Evolutionary conservation across 2,329 filamentous ascomycete genomes (phyloP).

Genomic region (Penicillium sp.): DNA sequence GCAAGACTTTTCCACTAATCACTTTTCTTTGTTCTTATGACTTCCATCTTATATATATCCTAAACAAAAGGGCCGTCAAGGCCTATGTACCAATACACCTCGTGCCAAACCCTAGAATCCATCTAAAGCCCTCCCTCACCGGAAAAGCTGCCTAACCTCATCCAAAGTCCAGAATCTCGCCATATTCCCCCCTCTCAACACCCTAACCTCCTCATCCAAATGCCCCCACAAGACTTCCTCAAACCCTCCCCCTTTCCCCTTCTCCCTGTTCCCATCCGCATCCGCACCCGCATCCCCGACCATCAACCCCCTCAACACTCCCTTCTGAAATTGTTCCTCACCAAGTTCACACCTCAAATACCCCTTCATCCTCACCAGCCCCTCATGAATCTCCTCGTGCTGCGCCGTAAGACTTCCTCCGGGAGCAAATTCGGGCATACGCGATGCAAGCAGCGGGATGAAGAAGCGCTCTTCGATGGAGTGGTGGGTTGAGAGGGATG

Average conservation of each 20-base stretch:
- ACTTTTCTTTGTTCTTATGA: too few relatives aligned
- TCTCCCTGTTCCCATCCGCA: slow-evolving; percentile 72
- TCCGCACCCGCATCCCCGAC: slow-evolving; percentile 46
- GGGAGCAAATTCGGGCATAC: slow-evolving; percentile 77
- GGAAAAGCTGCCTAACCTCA: too few relatives aligned
- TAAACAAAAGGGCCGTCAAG: too few relatives aligned
- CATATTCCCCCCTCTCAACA: background rate
- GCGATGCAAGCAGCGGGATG: slow-evolving; percentile 76
- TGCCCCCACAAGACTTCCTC: slow-evolving; percentile 80
- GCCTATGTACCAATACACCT: too few relatives aligned
- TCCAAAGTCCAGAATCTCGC: too few relatives aligned
- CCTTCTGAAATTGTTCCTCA: slow-evolving; percentile 50
- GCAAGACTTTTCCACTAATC: too few relatives aligned
- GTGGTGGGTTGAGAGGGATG: slow-evolving; percentile 77
- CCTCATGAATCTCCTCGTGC: slow-evolving; percentile 78
- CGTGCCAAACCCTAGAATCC: too few relatives aligned
- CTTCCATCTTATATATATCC: too few relatives aligned
- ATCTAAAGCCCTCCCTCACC: background rate
- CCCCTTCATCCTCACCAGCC: slow-evolving; percentile 68
- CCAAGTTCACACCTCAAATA: slow-evolving; percentile 65
- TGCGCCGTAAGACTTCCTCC: slow-evolving; percentile 72
- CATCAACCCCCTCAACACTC: slow-evolving; percentile 60
- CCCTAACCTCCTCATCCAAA: slow-evolving; percentile 77
- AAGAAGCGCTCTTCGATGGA: slow-evolving; percentile 80
- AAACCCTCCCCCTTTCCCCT: slow-evolving; percentile 64